Evolutionary conservation across 495 filamentous ascomycete species (phyloP).

Genomic region (Hypoxylon rickii): DNA sequence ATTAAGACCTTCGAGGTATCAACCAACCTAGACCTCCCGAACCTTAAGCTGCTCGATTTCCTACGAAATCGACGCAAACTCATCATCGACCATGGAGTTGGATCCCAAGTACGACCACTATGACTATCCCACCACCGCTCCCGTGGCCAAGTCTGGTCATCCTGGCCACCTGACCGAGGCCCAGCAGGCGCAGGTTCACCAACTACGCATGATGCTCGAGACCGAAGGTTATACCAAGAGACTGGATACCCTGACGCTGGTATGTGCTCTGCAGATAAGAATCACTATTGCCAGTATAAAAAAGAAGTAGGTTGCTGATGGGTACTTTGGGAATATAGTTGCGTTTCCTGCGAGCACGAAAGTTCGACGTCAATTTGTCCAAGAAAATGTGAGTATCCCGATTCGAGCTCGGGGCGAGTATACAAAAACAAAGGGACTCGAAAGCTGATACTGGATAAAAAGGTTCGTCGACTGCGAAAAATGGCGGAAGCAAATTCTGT

Average conservation of each 20-base stretch:
- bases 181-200: slow-evolving; percentile 88
- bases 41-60: slow-evolving; percentile 14
- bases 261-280: slow-evolving; percentile 36
- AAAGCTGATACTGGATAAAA: slow-evolving; percentile 12
- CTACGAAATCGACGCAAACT: slow-evolving; percentile 28
- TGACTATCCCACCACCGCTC: slow-evolving; percentile 83
- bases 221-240: slow-evolving; percentile 79
- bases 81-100: slow-evolving; percentile 54
- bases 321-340: slow-evolving; percentile 54
- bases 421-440: not conserved
- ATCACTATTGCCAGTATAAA: not conserved
- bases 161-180: slow-evolving; percentile 84
- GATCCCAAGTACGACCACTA: slow-evolving; percentile 96
- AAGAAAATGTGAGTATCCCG: slow-evolving; percentile 77
- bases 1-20: slow-evolving; percentile 2
- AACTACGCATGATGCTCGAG: slow-evolving; percentile 85
- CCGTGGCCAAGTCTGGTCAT: slow-evolving; percentile 72
- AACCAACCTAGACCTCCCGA: slow-evolving; percentile 1
- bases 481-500: slow-evolving; percentile 76
- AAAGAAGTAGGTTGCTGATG: not conserved
- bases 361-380: slow-evolving; percentile 83
- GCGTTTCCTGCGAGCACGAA: slow-evolving; percentile 89
- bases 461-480: slow-evolving; percentile 93
- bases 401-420: not conserved
- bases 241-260: slow-evolving; percentile 88